Conservation (phyloP, 176 grass and related monocot species). For the Eragrostis curvula region DNA sequence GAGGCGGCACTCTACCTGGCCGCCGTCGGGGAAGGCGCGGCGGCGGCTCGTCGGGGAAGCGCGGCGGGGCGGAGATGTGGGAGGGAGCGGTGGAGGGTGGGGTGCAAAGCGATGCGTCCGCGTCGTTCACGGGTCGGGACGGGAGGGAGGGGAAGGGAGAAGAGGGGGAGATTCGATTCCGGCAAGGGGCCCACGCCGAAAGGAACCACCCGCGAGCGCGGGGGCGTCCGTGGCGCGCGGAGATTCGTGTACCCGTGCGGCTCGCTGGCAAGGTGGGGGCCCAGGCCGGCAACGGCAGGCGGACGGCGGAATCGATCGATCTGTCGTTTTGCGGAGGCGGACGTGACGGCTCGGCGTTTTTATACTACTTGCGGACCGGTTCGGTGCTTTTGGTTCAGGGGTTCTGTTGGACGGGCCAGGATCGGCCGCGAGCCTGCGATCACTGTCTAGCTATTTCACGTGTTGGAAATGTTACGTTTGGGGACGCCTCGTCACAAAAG, state of each 20-base stretch:
- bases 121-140: slow-evolving; percentile 29
- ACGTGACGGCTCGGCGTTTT: slow-evolving; percentile 9
- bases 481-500: too few species aligned
- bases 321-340: slow-evolving; percentile 33
- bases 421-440: fast-evolving
- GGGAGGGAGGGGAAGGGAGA: not conserved
- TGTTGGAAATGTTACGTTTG: too few species aligned
- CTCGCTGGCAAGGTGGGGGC: slow-evolving; percentile 28
- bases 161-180: slow-evolving; percentile 48
- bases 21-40: slow-evolving; percentile 2
- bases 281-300: not conserved
- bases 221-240: slow-evolving; percentile 20
- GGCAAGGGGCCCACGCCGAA: slow-evolving; percentile 37
- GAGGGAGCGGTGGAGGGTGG: not conserved
- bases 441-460: too few species aligned
- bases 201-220: slow-evolving; percentile 1
- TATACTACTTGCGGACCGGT: not conserved
- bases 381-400: not conserved
- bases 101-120: slow-evolving; percentile 19
- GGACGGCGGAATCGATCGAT: slow-evolving; percentile 17
- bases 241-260: slow-evolving; percentile 41
- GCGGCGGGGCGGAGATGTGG: not conserved
- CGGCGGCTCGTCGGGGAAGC: not conserved
- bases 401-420: not conserved
- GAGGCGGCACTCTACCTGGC: slow-evolving; percentile 31